Evolutionary conservation across 768 basidiomycete species (phyloP), one percentile per base, ranked within the genome.

Genomic region (Collybia sordida): DNA sequence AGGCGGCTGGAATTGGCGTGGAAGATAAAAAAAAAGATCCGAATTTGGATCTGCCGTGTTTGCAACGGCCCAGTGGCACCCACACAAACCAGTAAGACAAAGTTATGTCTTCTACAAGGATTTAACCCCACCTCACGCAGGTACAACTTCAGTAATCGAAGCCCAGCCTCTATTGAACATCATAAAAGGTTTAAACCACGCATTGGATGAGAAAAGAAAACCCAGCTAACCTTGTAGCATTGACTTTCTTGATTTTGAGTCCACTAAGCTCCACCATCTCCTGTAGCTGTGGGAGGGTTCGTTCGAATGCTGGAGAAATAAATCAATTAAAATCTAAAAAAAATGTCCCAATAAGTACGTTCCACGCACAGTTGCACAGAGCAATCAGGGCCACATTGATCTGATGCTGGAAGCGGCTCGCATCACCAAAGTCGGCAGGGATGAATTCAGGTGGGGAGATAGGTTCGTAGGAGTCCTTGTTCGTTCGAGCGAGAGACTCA

Each of bases 371-470:
- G 41, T 69, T 69, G 59, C 68, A 71, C 23, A 68, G 55, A 15
- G 68, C 66, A 27, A 67, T 71, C 37, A 71, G 51, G 15, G 63
- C 66, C 17, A 71, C 71, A 47, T 69, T 70, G 45, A 70, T 64
- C 42, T 65, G 65, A 55, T 71, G 68, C 54, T 68, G 68, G 21
- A 65, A 67, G 27, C 67, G 67, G 38, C 67, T 67, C 11, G 69
- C 62, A 35, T 72, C 67, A 11, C 71, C 70, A 43, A 71, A 72
- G 55, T 72, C 67, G n/a, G 62, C 63, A 12, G 71, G 71, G 22
- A 72, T 56, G 42, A 68, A 71, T 9, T 58, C 58, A 6, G 70
- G 71, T n/a, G 68, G 64, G 4, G 68, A 54, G 7, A 71, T 60
- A 7, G 71, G 68, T 18, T 61, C 53, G 49, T 72, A 71, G 2